Base-by-base conservation (phyloP, 139 green algal genomes). In the Chlamydomonas eustigma region DNA sequence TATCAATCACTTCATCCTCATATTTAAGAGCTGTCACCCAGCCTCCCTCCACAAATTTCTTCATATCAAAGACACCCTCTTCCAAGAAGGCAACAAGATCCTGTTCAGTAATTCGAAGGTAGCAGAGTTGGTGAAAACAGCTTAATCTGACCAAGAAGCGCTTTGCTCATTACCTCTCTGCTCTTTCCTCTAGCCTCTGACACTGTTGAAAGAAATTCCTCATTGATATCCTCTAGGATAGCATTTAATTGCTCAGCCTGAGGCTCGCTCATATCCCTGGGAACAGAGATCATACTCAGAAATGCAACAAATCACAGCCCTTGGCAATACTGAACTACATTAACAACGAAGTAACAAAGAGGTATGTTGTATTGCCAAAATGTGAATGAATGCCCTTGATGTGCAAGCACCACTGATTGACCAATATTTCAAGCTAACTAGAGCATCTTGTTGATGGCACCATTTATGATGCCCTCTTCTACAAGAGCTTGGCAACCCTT, bases 201-300 rank as follows among this genome's bases (percentile, higher is more conserved):
- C 30, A 97, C 77, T 1, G 75, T 83, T 2, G 64, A 34, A 1
- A 92, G 74, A 39, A 93, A 98, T 35, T 87, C 79, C 8, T 84
- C 78, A 69, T 95, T 95, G 28, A 97, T 89, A 78, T 94, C 90
- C 5, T 96, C 92, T 73, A 98, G 82, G 38, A 98, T 80, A 4
- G 88, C 92, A 25, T 63, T 86, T n/a, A 97, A 84, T 85, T 93
- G 89, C 83, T 97, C 90, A 6, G 84, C 77, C 81, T 97, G 94
- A 8, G 32, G 35, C 35, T 74, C 66, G n/a, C 66, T 74, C 66
- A 74, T 74, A 35, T 74, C 66, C 33, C 66, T 39, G 66, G 12
- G 63, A 63, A 22, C 22, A 22, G 22, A 28, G 50, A 63, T 63
- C 50, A 63, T 63, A 22, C 22, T 63, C 50, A 28, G 22, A 63